These are phyloP conservation scores for Orbilia javanica DNA, from an alignment of 2,329 filamentous ascomycete species.

Conservation along the genomic window DNA sequence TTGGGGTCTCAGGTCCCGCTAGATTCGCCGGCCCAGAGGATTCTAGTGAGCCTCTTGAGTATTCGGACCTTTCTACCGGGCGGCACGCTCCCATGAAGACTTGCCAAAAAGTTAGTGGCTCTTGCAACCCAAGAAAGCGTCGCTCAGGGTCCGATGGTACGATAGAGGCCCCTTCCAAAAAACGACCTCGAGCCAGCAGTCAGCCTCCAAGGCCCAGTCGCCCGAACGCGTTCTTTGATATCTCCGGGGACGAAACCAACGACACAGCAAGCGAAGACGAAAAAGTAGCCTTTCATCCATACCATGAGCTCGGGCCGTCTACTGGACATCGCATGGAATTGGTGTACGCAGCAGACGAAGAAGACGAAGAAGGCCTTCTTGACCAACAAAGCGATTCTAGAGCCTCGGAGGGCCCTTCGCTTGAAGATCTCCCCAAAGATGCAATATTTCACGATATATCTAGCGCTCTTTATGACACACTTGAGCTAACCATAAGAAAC, in stretches of 20 bases:
- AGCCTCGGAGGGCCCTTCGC: not conserved
- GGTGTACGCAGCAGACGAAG: not conserved
- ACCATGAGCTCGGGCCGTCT: not conserved
- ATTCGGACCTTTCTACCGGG: not conserved
- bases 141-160: not conserved
- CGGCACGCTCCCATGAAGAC: not conserved
- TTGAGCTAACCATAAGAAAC: not conserved
- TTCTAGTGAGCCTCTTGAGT: not conserved
- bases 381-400: not conserved
- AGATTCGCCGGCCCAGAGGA: not conserved
- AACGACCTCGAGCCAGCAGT: not conserved
- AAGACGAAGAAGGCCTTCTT: constrained; percentile 3
- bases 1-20: not conserved
- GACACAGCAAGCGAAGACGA: not conserved
- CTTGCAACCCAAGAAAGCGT: constrained; percentile 1
- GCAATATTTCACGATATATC: not conserved
- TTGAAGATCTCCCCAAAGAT: not conserved
- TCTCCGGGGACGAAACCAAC: not conserved
- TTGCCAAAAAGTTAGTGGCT: not conserved
- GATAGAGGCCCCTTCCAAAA: not conserved
- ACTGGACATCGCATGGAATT: not conserved
- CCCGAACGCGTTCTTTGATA: not conserved
- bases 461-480: constrained; percentile 1
- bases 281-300: not conserved
- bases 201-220: not conserved